Base-by-base conservation (phyloP, 2,329 filamentous ascomycete genomes). In the Mycosphaerella sp. region DNA sequence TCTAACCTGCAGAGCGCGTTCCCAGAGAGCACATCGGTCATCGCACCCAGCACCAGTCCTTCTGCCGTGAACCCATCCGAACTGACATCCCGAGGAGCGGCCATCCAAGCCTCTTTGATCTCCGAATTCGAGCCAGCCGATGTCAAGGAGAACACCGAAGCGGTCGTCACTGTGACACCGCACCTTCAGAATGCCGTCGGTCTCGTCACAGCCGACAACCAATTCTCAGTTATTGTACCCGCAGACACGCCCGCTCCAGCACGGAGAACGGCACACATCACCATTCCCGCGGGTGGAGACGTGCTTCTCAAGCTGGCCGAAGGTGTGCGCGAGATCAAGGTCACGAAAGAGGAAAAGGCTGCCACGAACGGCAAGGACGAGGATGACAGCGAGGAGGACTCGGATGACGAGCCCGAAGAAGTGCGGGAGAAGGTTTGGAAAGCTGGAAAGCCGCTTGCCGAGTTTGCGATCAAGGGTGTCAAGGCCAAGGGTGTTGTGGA, bases 101-200 rank as follows among this genome's bases (percentile, higher is more conserved):
- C 93, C 32, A 89, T 98, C 65, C 93, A 98, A 76, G 93, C 93
- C 38, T 95, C 86, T 57, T 78, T 98, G 60, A 89, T 98, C 71
- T 85, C 91, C 72, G 92, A 95, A 73, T 98, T 95, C 73, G 93
- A 98, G 66, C 80, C 83, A 63, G 85, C 89, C 62, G 92, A 97
- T 69, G 95, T 98, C 64, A 88, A 95, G 70, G 91, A 96, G 79
- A 95, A 89, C 59, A 95, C 90, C 45, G 92, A 98, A 78, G 86
- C 93, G 49, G 89, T 90, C 69, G 90, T 98, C 60, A 96, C 92
- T 34, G 92, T 91, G 12, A 90, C 95, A 49, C 89, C 90, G 65
- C 93, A 98, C 76, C 84, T 95, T 59, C 79, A 83, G 64, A 87
- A 91, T 69, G 87, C 92, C 59, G 87, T 98, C 59, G 93, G 93